Evolutionary conservation across 306 rosid species (phyloP).

Genomic region (Astragalus glycyphyllos): DNA sequence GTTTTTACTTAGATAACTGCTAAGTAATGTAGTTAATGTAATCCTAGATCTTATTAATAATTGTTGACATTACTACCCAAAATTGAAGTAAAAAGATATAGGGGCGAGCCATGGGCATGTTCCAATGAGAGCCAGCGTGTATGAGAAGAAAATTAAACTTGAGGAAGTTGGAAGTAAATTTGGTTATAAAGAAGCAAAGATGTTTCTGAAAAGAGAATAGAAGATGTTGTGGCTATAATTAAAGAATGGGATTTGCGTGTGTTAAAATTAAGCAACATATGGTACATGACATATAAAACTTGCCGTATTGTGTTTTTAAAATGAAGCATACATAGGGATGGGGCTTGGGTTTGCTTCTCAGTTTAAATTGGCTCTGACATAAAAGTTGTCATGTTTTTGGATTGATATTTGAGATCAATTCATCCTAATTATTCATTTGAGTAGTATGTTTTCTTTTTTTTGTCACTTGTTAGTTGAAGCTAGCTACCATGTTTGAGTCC

Average conservation of each 20-base stretch:
- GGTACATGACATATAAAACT: constrained; percentile 29
- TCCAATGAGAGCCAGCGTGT: not conserved
- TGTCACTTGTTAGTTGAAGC: not conserved
- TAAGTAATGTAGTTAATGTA: no score
- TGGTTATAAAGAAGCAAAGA: constrained; percentile 32
- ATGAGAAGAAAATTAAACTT: constrained; percentile 24
- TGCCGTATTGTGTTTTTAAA: constrained; percentile 45
- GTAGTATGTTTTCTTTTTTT: no score
- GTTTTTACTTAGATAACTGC: no score
- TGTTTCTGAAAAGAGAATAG: constrained; percentile 4
- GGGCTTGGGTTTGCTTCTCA: constrained; percentile 38
- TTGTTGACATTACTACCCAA: no score
- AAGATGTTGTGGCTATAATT: constrained; percentile 12
- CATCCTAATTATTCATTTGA: no score
- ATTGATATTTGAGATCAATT: no score
- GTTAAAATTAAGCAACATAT: constrained; percentile 1
- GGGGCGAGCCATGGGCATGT: no score
- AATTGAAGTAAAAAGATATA: no score
- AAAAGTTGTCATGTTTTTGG: not conserved
- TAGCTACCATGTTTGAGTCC: no score
- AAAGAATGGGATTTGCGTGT: constrained; percentile 50
- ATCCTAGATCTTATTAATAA: no score
- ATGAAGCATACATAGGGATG: constrained; percentile 28
- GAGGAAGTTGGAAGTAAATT: constrained; percentile 45
- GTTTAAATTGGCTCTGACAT: constrained; percentile 1